Percentiles rank a stretch among this genome's conserved stretches.
phyloP scores from a whole-genome alignment of 768 basidiomycete species.

The Rossbeevera mucosa region DNA sequence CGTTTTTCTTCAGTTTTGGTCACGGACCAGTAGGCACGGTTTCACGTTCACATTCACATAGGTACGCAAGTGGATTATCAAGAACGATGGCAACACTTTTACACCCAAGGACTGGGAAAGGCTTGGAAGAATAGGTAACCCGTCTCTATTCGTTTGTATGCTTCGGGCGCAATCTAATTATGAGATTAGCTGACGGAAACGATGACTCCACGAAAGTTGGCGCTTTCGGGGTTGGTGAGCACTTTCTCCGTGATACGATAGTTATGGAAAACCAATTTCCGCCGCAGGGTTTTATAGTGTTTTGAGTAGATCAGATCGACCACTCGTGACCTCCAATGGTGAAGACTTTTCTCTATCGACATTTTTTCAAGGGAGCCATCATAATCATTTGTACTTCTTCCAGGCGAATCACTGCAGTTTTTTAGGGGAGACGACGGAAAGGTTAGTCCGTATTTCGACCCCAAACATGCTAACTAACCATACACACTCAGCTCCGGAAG shows the following conservation, averaged over 20 bases:
- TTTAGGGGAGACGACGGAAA: slow-evolving; percentile 4
- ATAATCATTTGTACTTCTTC: background rate
- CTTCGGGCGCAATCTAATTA: background rate
- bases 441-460: background rate
- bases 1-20: background rate
- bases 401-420: slow-evolving; percentile 16
- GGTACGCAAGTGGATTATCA: slow-evolving; percentile 12
- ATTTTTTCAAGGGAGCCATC: background rate
- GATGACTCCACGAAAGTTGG: slow-evolving; percentile 11
- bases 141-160: background rate
- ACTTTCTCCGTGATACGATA: background rate
- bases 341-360: background rate
- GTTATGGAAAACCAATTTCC: background rate
- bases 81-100: slow-evolving; percentile 7
- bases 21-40: background rate
- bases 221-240: slow-evolving; percentile 17
- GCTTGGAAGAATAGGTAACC: slow-evolving; percentile 14
- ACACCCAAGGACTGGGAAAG: slow-evolving; percentile 9
- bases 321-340: slow-evolving; percentile 13
- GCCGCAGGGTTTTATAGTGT: slow-evolving; percentile 15
- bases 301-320: slow-evolving; percentile 14
- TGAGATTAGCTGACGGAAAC: slow-evolving; percentile 11
- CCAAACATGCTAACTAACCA: background rate
- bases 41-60: background rate
- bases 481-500: slow-evolving; percentile 5